Evolutionary conservation across 768 basidiomycete species (phyloP).

Genomic region (Lactifluus rugatus): DNA sequence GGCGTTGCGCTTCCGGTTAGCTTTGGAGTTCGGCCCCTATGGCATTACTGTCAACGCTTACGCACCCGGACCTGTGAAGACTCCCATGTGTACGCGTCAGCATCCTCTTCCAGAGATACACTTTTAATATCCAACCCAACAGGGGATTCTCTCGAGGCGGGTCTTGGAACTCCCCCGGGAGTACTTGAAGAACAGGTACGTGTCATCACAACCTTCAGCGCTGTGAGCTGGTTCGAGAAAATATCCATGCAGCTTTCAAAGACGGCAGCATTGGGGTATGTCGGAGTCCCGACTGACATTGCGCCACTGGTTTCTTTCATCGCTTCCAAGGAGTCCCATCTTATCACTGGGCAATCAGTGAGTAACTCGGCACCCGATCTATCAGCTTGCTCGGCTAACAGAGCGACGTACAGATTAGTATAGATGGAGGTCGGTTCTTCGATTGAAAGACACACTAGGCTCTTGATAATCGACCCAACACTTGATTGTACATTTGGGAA

Average conservation of each 20-base stretch:
- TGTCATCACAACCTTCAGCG: neutral
- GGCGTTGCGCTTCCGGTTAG: neutral
- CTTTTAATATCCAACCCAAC: neutral
- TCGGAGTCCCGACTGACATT: constrained; percentile 23
- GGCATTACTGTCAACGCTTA: constrained; percentile 23
- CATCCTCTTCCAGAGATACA: neutral
- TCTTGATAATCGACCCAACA: neutral
- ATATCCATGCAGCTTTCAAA: constrained; percentile 6
- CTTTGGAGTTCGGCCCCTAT: constrained; percentile 17
- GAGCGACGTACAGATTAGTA: constrained; percentile 4
- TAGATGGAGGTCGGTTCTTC: constrained; percentile 16
- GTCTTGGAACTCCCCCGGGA: constrained; percentile 1
- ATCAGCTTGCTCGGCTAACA: neutral
- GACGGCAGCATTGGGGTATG: constrained; percentile 17
- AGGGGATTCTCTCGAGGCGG: constrained; percentile 12
- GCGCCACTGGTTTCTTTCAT: constrained; percentile 28
- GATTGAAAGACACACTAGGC: neutral
- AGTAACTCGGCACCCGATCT: neutral
- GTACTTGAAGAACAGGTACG: constrained; percentile 13
- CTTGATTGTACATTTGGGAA: neutral
- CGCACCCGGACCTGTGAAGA: constrained; percentile 19
- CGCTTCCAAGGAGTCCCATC: constrained; percentile 25
- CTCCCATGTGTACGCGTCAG: constrained; percentile 16
- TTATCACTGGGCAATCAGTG: constrained; percentile 25
- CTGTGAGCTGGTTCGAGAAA: neutral